phyloP scores from a whole-genome alignment of 73 alveolate species.

The Tetrahymena borealis region DNA sequence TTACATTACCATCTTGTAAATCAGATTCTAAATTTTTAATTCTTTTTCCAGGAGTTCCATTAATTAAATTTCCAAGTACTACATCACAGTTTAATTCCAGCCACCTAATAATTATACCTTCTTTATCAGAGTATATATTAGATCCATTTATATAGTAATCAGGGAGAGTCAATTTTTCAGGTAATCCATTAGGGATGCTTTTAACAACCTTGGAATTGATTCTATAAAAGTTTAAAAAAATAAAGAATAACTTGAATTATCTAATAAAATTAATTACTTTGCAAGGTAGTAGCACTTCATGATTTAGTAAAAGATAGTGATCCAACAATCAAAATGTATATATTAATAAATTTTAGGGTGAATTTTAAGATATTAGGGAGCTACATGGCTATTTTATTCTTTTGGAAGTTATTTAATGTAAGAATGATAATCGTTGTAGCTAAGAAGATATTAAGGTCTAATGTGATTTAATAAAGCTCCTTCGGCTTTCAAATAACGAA shows the following conservation, averaged over 20 bases:
- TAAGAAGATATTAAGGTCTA: constrained; percentile 89
- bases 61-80: constrained; percentile 49
- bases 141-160: constrained; percentile 69
- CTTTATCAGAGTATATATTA: constrained; percentile 85
- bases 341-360: constrained; percentile 63
- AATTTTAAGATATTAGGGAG: constrained; percentile 13
- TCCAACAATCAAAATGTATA: constrained; percentile 90
- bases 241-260: neutral
- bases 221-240: neutral
- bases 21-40: constrained; percentile 72
- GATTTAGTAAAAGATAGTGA: constrained; percentile 81
- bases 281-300: constrained; percentile 80
- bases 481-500: constrained; percentile 81
- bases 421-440: constrained; percentile 61
- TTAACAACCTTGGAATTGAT: neutral
- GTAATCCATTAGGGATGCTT: neutral
- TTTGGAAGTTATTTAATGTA: constrained; percentile 41
- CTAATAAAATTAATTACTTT: neutral
- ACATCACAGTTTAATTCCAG: constrained; percentile 47
- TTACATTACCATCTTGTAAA: constrained; percentile 68
- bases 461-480: constrained; percentile 95
- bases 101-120: constrained; percentile 91
- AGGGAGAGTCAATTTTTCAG: constrained; percentile 68
- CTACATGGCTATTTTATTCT: constrained; percentile 32
- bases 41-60: constrained; percentile 54